Evolutionary conservation across 2,329 filamentous ascomycete genomes (phyloP).

Genomic region (Davidsoniella neocaledoniae): DNA sequence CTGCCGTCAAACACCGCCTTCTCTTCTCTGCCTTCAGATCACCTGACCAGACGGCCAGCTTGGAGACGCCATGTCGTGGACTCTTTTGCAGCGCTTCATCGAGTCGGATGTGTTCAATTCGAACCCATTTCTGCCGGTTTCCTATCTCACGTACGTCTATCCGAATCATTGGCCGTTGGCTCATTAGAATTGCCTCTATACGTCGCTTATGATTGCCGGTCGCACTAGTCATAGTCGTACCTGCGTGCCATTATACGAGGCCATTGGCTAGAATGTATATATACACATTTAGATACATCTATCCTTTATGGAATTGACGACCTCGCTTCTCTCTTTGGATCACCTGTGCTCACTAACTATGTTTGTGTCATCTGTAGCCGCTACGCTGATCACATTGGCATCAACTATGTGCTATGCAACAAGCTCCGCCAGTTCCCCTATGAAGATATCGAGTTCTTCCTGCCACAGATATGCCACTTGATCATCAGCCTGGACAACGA

Average conservation of each 20-base stretch:
- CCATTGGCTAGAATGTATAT: too few relatives aligned
- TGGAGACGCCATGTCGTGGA: conserved; percentile 49
- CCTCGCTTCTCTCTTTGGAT: conserved; percentile 1
- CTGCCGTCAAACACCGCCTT: not conserved
- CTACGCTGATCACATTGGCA: conserved; percentile 78
- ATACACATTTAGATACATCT: too few relatives aligned
- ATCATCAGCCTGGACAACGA: conserved; percentile 81
- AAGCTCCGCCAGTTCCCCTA: conserved; percentile 81
- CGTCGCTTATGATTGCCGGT: not conserved
- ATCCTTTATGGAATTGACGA: too few relatives aligned
- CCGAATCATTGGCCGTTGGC: not conserved
- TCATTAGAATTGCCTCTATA: not conserved
- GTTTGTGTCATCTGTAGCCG: conserved; percentile 34
- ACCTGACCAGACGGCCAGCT: not conserved
- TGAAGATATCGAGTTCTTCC: conserved; percentile 85
- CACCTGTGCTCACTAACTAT: not conserved
- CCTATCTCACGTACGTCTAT: conserved; percentile 62
- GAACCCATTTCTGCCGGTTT: conserved; percentile 75
- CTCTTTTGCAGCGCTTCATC: conserved; percentile 77
- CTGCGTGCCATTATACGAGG: not conserved
- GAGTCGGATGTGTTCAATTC: conserved; percentile 90
- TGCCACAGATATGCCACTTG: conserved; percentile 74
- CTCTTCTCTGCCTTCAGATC: not conserved
- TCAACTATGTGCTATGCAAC: conserved; percentile 75
- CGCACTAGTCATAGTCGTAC: not conserved